Base-by-base conservation (phyloP, 2,329 filamentous ascomycete species). In the Hirsutella thompsonii region DNA sequence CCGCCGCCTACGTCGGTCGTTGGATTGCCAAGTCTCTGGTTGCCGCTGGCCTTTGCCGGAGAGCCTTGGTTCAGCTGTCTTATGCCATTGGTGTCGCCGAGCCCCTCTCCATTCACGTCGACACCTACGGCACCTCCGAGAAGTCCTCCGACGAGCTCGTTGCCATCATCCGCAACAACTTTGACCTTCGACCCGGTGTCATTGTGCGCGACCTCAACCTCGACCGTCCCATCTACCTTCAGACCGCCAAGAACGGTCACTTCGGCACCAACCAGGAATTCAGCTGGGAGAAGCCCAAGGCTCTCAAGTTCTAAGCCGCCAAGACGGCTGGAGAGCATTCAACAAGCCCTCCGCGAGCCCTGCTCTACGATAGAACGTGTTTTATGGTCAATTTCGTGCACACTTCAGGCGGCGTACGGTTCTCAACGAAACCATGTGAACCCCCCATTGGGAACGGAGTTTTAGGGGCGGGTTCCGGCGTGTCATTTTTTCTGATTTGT, bases 21-120 rank as follows among this genome's bases (percentile, higher is more conserved):
- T 98, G 92, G 92, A 89, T 98, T 66, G 92, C 92, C 71, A 98
- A 98, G 79, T 98, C 92, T 34, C 79, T 98, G 51, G 86, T 98
- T 55, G 70, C 80, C 57, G 84, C 90, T 55, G 82, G 83, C 57
- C 83, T 98, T 47, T 85, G 85, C 57, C 89, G 92, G 60, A 89
- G 92, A 66, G 84, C 79, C 47, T 82, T 98, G 41, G 92, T 98
- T 55, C 92, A 98, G 78, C 83, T 98, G 55, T 96, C 90, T 42
- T 98, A 98, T 74, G 92, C 92, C 70, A 98, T 98, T 60, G 92
- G 92, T 79, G 89, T 98, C 49, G 81, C 92, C 26, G 92, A 98
- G 78, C 92, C 92, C 51, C 84, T 95, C 46, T 96, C 92, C 54
- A 83, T 98, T 72, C 94, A 93, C 66, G 89, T 98, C 55, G 92